Evolutionary conservation across 495 filamentous ascomycete species (phyloP).

Genomic region (Elaphomyces granulatus): DNA sequence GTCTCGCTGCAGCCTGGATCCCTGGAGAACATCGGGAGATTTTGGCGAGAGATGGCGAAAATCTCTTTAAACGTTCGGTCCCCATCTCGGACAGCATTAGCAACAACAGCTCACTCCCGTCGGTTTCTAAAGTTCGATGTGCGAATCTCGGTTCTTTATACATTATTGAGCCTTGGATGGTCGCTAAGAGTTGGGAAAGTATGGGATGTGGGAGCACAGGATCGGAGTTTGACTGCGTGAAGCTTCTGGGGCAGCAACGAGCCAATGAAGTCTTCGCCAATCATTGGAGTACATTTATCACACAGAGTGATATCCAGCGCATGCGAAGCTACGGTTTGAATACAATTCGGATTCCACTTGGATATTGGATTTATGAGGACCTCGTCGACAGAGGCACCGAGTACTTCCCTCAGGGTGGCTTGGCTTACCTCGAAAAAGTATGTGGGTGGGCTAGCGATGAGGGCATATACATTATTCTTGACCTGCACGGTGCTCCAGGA

Average conservation of each 20-base stretch:
- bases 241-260: conserved; percentile 34
- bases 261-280: conserved; percentile 39
- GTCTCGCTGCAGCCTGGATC: conserved; percentile 16
- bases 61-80: conserved; percentile 13
- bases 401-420: conserved; percentile 42
- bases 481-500: conserved; percentile 48
- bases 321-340: conserved; percentile 44
- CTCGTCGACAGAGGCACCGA: conserved; percentile 38
- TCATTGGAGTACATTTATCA: conserved; percentile 48
- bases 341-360: conserved; percentile 47
- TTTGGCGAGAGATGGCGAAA: conserved; percentile 11
- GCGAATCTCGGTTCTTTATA: conserved; percentile 48
- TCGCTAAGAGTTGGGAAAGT: conserved; percentile 28
- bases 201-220: conserved; percentile 39
- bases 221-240: conserved; percentile 46
- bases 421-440: conserved; percentile 37
- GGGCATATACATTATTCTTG: conserved; percentile 49
- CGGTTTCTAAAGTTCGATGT: conserved; percentile 38
- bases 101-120: conserved; percentile 7
- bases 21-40: conserved; percentile 19
- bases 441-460: conserved; percentile 41
- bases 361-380: conserved; percentile 48
- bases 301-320: conserved; percentile 36
- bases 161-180: conserved; percentile 47
- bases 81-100: no score